A percentile compares a stretch with the other conserved stretches of the same genome.
Conservation (phyloP, 1,284 basidiomycete species). For the Sanghuangporus sanghuang region DNA sequence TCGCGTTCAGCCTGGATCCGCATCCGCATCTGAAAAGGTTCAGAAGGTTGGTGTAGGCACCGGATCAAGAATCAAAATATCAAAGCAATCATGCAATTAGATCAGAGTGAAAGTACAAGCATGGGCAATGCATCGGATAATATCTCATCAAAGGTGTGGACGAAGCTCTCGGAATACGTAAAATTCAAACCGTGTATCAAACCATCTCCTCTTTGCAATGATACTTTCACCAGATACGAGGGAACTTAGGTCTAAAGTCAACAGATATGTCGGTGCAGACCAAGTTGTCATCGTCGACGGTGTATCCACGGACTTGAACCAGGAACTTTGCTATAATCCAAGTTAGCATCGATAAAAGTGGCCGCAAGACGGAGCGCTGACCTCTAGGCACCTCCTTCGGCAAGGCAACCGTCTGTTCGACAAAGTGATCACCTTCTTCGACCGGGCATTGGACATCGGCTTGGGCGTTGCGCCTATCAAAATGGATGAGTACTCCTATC, state of each 20-base stretch:
- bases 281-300: constrained; percentile 73
- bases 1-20: too few species aligned
- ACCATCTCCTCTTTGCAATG: too few species aligned
- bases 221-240: constrained; percentile 17
- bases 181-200: too few species aligned
- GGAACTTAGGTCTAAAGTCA: constrained; percentile 52
- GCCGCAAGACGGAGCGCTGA: constrained; percentile 30
- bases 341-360: not conserved
- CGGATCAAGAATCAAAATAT: not conserved
- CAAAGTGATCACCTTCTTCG: constrained; percentile 58
- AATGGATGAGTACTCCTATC: constrained; percentile 15
- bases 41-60: too few species aligned
- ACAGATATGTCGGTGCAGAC: constrained; percentile 78
- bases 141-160: not conserved
- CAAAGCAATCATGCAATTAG: not conserved
- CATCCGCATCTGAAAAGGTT: too few species aligned
- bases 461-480: constrained; percentile 57
- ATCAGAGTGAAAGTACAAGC: not conserved
- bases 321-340: constrained; percentile 72
- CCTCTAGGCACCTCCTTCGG: constrained; percentile 89
- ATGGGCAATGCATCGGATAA: not conserved
- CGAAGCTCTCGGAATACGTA: too few species aligned
- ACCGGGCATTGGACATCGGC: constrained; percentile 78
- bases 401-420: constrained; percentile 76
- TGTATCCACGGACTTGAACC: constrained; percentile 71